Conservation (phyloP, 768 basidiomycete species). For the Leccinum aurantiacum region DNA sequence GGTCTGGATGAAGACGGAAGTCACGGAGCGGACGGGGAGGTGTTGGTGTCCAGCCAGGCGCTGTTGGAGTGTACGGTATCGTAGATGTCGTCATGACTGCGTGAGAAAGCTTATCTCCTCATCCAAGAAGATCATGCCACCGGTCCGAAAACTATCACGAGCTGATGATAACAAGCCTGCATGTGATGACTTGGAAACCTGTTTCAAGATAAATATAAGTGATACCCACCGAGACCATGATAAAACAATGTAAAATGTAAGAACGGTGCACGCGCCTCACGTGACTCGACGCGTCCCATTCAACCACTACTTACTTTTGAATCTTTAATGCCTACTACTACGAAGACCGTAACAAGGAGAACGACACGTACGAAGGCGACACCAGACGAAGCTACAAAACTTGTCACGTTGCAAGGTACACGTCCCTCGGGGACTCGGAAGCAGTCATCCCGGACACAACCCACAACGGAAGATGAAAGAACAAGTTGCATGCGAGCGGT, state of each 20-base stretch:
- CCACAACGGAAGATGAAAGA: conserved; percentile 37
- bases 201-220: too few relatives aligned
- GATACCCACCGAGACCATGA: too few relatives aligned
- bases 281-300: conserved; percentile 14
- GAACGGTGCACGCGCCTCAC: conserved; percentile 6
- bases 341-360: conserved; percentile 11
- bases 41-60: conserved; percentile 18
- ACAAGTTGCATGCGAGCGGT: conserved; percentile 59
- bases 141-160: too few relatives aligned
- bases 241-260: too few relatives aligned
- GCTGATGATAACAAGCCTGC: too few relatives aligned
- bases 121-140: too few relatives aligned
- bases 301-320: background rate
- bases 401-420: conserved; percentile 28
- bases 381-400: conserved; percentile 14
- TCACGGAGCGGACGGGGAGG: conserved; percentile 24
- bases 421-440: conserved; percentile 27
- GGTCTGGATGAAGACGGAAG: conserved; percentile 14
- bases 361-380: conserved; percentile 15
- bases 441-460: conserved; percentile 12
- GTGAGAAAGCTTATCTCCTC: background rate
- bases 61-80: conserved; percentile 20
- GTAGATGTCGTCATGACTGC: conserved; percentile 7
- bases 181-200: too few relatives aligned
- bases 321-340: conserved; percentile 13